Conservation (phyloP, 202 grass and related monocot species). For the Dendrocalamus latiflorus region DNA sequence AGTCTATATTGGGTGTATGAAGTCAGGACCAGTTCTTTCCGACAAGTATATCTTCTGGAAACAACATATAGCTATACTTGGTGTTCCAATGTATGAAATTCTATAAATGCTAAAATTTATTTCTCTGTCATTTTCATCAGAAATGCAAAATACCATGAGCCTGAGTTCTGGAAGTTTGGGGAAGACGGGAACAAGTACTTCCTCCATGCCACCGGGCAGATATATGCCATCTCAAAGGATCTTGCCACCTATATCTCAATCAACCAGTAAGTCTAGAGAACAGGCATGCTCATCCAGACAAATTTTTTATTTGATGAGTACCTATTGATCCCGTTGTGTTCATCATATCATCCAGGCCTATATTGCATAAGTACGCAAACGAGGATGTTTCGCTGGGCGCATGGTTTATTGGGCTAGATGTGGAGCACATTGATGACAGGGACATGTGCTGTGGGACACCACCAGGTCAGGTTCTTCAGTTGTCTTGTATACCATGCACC, state of each 20-base stretch:
- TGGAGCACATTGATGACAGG: too few species aligned
- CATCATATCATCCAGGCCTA: too few species aligned
- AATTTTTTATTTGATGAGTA: too few species aligned
- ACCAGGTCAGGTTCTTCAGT: too few species aligned
- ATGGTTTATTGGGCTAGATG: too few species aligned
- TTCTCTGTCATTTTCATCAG: slow-evolving; percentile 25
- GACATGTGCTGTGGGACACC: too few species aligned
- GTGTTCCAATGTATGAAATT: neutral
- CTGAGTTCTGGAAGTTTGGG: slow-evolving; percentile 95
- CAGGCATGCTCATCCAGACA: too few species aligned
- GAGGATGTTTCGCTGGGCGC: too few species aligned
- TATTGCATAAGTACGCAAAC: too few species aligned
- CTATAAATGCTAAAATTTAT: neutral
- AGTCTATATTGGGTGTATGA: too few species aligned
- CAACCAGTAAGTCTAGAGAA: slow-evolving; percentile 97
- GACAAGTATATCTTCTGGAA: slow-evolving; percentile 64
- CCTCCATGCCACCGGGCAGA: slow-evolving; percentile 75
- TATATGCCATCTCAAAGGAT: slow-evolving; percentile 94
- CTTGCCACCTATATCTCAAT: slow-evolving; percentile 97
- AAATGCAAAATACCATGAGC: slow-evolving; percentile 80
- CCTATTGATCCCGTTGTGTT: too few species aligned
- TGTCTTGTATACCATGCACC: too few species aligned
- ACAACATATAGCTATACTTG: neutral
- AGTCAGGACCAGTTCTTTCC: slow-evolving; percentile 77
- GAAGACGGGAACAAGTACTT: slow-evolving; percentile 98